Percentiles rank a stretch among this genome's conserved stretches.
phyloP scores from a whole-genome alignment of 768 basidiomycete genomes.

The Leccinum longicurvipes region DNA sequence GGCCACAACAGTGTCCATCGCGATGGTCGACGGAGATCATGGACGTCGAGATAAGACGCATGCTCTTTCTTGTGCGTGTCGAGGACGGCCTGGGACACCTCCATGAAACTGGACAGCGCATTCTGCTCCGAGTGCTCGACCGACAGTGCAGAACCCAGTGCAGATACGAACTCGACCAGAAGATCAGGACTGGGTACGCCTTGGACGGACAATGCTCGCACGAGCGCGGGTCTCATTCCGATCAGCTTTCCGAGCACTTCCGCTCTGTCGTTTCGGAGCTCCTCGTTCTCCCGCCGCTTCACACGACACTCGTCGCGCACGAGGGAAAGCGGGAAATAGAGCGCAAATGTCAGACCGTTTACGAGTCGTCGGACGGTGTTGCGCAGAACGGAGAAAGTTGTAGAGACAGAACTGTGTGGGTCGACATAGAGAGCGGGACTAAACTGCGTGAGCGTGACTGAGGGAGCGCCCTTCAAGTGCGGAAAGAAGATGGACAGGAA shows the following conservation, averaged over 20 bases:
- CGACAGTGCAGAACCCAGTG: slow-evolving; percentile 18
- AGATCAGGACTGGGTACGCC: slow-evolving; percentile 8
- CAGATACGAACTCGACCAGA: slow-evolving; percentile 21
- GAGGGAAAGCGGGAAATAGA: slow-evolving; percentile 55
- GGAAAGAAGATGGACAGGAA: slow-evolving; percentile 54
- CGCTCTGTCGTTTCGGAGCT: slow-evolving; percentile 65
- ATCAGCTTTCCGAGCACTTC: slow-evolving; percentile 63
- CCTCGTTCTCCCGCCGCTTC: slow-evolving; percentile 58
- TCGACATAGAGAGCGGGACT: slow-evolving; percentile 6
- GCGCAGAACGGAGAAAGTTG: slow-evolving; percentile 6
- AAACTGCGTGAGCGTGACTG: slow-evolving; percentile 19
- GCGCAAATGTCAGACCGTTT: slow-evolving; percentile 7
- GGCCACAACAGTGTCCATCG: slow-evolving; percentile 77
- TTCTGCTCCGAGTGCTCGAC: slow-evolving; percentile 11
- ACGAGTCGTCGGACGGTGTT: slow-evolving; percentile 10
- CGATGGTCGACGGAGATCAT: slow-evolving; percentile 62
- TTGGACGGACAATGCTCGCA: slow-evolving; percentile 26
- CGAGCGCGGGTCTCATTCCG: slow-evolving; percentile 47
- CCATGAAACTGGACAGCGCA: slow-evolving; percentile 10
- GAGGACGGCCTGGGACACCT: slow-evolving; percentile 19
- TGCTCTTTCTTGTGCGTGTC: slow-evolving; percentile 30
- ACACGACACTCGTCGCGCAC: slow-evolving; percentile 63
- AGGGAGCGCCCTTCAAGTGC: slow-evolving; percentile 43
- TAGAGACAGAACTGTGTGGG: slow-evolving; percentile 6
- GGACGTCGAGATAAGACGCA: slow-evolving; percentile 27